A percentile compares a stretch with the other conserved stretches of the same genome.
phyloP scores from a whole-genome alignment of 768 basidiomycete genomes.

The Thelephora ganbajun region DNA sequence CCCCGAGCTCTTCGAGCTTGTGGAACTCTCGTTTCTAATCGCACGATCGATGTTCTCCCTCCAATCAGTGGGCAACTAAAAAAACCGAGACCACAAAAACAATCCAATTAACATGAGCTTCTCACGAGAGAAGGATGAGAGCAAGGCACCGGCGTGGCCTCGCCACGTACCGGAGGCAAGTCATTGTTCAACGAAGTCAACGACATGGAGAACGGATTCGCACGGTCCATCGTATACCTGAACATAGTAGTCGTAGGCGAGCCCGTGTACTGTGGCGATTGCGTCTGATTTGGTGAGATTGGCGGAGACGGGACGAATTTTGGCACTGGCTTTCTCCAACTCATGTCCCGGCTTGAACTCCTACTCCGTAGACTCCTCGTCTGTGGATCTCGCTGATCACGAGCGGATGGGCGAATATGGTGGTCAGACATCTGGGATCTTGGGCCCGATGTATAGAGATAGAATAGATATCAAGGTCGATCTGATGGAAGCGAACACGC shows the following conservation, averaged over 20 bases:
- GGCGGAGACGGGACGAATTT: conserved; percentile 53
- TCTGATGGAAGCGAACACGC: no score
- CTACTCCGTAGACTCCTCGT: no score
- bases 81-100: background rate
- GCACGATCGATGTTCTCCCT: conserved; percentile 10
- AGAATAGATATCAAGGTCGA: no score
- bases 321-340: conserved; percentile 62
- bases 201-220: conserved; percentile 8
- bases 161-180: conserved; percentile 13
- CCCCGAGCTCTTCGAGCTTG: background rate
- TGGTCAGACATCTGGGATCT: no score
- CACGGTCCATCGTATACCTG: no score
- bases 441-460: no score
- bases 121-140: background rate
- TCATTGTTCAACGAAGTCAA: conserved; percentile 8
- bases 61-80: conserved; percentile 16
- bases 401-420: no score
- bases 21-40: conserved; percentile 1
- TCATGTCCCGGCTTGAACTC: conserved; percentile 22
- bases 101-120: background rate
- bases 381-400: no score
- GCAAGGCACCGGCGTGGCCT: background rate
- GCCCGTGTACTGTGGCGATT: background rate
- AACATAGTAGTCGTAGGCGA: background rate
- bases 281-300: conserved; percentile 13